Percentiles rank a stretch among this genome's conserved stretches.
phyloP scores from a whole-genome alignment of 2,329 filamentous ascomycete genomes.

The Macrophomina tecta region DNA sequence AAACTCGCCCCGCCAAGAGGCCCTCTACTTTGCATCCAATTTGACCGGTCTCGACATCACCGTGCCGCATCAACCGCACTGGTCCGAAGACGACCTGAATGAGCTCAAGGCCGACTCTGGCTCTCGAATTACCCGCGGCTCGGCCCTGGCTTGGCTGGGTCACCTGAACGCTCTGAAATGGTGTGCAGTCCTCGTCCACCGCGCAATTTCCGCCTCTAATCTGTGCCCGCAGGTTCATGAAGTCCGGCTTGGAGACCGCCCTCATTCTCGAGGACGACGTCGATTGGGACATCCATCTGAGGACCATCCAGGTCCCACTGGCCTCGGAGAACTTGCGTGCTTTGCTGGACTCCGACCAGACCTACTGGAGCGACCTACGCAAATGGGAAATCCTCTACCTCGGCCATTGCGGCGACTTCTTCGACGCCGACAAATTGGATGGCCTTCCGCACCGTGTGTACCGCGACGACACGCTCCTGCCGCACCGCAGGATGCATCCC shows the following conservation, averaged over 20 bases:
- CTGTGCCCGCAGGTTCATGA: constrained; percentile 40
- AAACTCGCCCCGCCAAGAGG: constrained; percentile 41
- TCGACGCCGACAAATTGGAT: constrained; percentile 32
- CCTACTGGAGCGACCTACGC: constrained; percentile 41
- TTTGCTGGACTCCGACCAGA: constrained; percentile 36
- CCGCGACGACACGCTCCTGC: constrained; percentile 40
- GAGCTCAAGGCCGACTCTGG: constrained; percentile 35
- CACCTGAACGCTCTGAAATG: constrained; percentile 47
- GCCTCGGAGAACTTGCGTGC: constrained; percentile 39
- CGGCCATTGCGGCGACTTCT: constrained; percentile 49
- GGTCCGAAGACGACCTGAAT: constrained; percentile 44
- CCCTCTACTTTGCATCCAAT: constrained; percentile 46
- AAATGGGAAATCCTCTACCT: constrained; percentile 49
- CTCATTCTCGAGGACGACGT: constrained; percentile 50
- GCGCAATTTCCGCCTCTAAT: constrained; percentile 24
- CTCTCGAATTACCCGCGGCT: constrained; percentile 43
- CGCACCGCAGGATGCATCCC: constrained; percentile 36
- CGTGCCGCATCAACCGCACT: constrained; percentile 46
- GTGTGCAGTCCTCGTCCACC: constrained; percentile 30
- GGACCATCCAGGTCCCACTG: constrained; percentile 41
- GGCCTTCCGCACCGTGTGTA: constrained; percentile 35
- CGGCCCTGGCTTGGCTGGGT: constrained; percentile 49
- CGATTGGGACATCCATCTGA: constrained; percentile 48
- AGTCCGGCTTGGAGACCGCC: constrained; percentile 39
- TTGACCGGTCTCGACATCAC: constrained; percentile 46